Evolutionary conservation across 75 land plant species (phyloP), one percentile per base, ranked within the genome.

Genomic region (Gnetum montanum): DNA sequence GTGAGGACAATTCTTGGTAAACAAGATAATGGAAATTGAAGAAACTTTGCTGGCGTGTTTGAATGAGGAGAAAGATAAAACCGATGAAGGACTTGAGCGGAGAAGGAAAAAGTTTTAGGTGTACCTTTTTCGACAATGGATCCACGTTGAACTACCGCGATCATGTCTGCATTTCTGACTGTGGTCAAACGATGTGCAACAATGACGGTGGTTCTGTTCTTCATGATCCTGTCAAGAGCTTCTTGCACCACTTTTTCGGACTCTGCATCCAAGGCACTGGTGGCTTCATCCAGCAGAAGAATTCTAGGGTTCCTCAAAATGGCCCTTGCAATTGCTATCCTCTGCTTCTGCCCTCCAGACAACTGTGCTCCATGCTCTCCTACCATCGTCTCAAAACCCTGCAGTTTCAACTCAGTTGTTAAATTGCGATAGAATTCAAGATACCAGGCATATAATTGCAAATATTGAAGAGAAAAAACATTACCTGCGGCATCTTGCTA

Each of bases 281-380:
- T 86, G 6, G 91, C 91, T 64, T 86, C 91, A 66, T 86, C 91
- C 12, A 86, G 75, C 8, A 86, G 80, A 8, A 86, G 70, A 16
- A 86, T 82, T 37, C 50, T 63, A 0, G 92, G 92, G 45, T 87
- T 71, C 65, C 77, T 87, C 40, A 86, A 47, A 25, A 87, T 83
- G n/a, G 92, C 87, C 24, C 87, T 64, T 25, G 92, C 80, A 43
- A 87, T 87, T 29, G 91, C 91, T 41, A 86, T 67, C 46, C 91
- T 75, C 63, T 86, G 91, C 57, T 86, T 86, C 27, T 86, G 92
- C 29, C 92, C 92, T 43, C 92, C 87, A 28, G 87, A 87, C 25
- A 87, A 59, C 28, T 83, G 83, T n/a, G 84, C 77, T 18, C 92
- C 91, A 62, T 79, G 83, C 67, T 82, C 87, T 12, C 84, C 87